These are phyloP conservation scores for Rubia tinctorum DNA, from an alignment of 305 asterid genomes.

Conservation along the genomic window DNA sequence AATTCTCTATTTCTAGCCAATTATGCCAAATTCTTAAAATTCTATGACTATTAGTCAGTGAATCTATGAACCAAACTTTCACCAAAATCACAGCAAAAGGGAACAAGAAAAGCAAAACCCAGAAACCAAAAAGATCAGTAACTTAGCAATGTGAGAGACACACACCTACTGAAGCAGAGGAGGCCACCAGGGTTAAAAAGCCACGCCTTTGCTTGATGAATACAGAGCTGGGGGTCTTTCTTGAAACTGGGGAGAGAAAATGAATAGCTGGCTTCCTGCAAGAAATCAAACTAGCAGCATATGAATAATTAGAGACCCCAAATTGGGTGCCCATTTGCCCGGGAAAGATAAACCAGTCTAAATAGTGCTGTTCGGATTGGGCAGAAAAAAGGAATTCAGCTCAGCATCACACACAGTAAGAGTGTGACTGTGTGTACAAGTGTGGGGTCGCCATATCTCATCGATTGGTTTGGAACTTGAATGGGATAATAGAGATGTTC, in stretches of 20 bases:
- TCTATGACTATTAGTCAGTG: too few species aligned
- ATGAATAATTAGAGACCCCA: neutral
- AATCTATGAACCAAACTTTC: neutral
- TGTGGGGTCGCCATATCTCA: neutral
- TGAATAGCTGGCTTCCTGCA: neutral
- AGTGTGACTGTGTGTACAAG: neutral
- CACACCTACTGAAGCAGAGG: slow-evolving; percentile 3
- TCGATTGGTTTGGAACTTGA: slow-evolving; percentile 3
- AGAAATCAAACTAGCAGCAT: neutral
- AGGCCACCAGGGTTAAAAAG: slow-evolving; percentile 14
- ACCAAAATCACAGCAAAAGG: neutral
- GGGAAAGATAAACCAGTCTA: neutral
- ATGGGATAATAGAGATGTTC: neutral
- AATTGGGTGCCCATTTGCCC: slow-evolving; percentile 11
- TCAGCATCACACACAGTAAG: neutral
- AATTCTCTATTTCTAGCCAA: neutral
- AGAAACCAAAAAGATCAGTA: neutral
- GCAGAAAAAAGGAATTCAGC: neutral
- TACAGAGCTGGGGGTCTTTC: neutral
- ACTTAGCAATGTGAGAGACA: neutral
- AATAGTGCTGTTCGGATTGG: neutral
- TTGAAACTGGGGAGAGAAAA: slow-evolving; percentile 12
- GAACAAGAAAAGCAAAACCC: neutral
- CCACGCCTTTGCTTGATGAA: slow-evolving; percentile 6
- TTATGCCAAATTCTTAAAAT: neutral